Evolutionary conservation across 768 basidiomycete genomes (phyloP).

Genomic region (Tricholoma furcatifolium): DNA sequence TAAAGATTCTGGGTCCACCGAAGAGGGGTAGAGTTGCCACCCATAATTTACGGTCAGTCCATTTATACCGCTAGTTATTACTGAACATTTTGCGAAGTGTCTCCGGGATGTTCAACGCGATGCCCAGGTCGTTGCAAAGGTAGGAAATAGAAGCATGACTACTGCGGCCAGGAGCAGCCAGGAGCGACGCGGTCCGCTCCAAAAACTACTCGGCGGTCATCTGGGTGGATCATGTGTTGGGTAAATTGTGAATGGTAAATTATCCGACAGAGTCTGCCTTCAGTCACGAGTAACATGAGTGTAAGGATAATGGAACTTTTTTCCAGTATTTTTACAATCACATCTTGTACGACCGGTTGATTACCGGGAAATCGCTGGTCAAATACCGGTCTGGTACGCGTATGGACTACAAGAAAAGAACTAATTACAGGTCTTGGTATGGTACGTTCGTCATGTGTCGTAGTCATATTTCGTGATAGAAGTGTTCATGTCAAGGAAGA

Average conservation of each 20-base stretch:
- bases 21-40: background rate
- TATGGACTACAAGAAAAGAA: too few species aligned
- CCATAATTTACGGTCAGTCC: background rate
- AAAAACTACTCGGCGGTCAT: constrained; percentile 4
- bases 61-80: constrained; percentile 6
- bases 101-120: constrained; percentile 10
- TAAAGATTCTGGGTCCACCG: background rate
- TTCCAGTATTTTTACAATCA: too few species aligned
- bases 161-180: background rate
- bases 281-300: too few species aligned
- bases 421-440: background rate
- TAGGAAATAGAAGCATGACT: background rate
- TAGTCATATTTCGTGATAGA: background rate
- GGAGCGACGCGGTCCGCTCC: constrained; percentile 9
- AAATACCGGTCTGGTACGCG: too few species aligned
- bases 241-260: too few species aligned
- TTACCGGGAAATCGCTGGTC: too few species aligned
- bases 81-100: constrained; percentile 12
- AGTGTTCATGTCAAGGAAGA: background rate
- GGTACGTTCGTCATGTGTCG: background rate
- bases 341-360: too few species aligned
- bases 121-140: background rate
- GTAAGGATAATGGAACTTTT: too few species aligned
- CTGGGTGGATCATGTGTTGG: constrained; percentile 14
- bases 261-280: too few species aligned